Conservation (phyloP, 805 yeast genomes). For the Candida awuae region DNA sequence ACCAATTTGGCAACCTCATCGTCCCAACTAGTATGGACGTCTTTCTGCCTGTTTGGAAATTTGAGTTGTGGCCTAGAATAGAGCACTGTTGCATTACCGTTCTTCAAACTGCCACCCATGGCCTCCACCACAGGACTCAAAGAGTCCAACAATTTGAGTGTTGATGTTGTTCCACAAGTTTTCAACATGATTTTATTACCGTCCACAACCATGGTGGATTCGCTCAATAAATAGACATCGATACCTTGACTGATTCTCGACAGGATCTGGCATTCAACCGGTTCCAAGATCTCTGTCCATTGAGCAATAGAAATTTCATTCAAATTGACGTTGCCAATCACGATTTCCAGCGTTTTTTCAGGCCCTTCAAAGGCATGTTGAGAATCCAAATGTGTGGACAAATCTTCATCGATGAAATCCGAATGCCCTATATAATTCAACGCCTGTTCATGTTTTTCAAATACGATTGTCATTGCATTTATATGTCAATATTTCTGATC, state of each 20-base stretch:
- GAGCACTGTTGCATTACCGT: neutral
- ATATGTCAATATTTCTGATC: no score
- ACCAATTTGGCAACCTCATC: neutral
- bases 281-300: slow-evolving; percentile 46
- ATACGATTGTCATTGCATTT: slow-evolving; percentile 12
- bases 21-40: neutral
- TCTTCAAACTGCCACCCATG: neutral
- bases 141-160: slow-evolving; percentile 65
- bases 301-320: neutral
- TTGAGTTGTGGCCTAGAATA: neutral
- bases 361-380: slow-evolving; percentile 96
- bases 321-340: slow-evolving; percentile 40
- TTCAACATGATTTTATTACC: slow-evolving; percentile 79
- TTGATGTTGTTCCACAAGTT: slow-evolving; percentile 95
- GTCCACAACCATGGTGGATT: slow-evolving; percentile 83
- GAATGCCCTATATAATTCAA: slow-evolving; percentile 12
- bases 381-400: slow-evolving; percentile 75
- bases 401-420: slow-evolving; percentile 61
- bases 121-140: slow-evolving; percentile 44
- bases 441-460: slow-evolving; percentile 10
- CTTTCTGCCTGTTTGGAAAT: neutral
- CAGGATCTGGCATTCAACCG: slow-evolving; percentile 81
- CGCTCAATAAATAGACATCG: slow-evolving; percentile 83
- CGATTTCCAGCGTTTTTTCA: slow-evolving; percentile 82
- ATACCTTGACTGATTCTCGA: slow-evolving; percentile 49